Percentiles rank a stretch among this genome's conserved stretches.
phyloP scores from a whole-genome alignment of 257 asterid species.

The Solanum chilense region DNA sequence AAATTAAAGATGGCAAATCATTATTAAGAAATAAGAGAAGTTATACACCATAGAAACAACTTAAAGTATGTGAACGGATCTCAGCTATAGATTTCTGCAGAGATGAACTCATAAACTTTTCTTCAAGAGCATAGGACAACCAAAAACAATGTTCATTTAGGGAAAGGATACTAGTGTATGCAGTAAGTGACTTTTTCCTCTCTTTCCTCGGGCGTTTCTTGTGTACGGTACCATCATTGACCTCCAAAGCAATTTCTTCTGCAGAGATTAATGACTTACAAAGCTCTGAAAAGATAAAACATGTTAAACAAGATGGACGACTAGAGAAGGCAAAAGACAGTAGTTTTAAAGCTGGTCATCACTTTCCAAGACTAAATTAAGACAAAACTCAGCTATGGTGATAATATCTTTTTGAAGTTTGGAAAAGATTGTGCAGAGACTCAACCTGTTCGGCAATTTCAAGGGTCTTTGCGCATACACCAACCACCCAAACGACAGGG shows the following conservation, averaged over 20 bases:
- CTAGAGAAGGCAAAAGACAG: background rate
- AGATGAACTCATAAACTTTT: background rate
- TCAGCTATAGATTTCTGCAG: background rate
- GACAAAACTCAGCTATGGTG: background rate
- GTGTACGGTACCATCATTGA: slow-evolving; percentile 28
- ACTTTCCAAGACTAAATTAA: background rate
- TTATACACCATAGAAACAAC: background rate
- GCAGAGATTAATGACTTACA: slow-evolving; percentile 37
- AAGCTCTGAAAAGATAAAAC: slow-evolving; percentile 48
- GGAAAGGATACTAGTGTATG: slow-evolving; percentile 70
- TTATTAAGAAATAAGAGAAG: background rate
- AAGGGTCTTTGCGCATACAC: background rate
- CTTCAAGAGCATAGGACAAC: background rate
- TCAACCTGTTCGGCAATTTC: background rate
- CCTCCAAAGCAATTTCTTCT: slow-evolving; percentile 30
- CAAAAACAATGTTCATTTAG: background rate
- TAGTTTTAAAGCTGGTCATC: background rate
- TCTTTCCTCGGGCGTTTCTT: slow-evolving; percentile 72
- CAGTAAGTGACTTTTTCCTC: slow-evolving; percentile 43
- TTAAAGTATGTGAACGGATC: background rate
- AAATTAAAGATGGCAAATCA: slow-evolving; percentile 36
- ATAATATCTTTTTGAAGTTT: background rate
- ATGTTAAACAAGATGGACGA: background rate
- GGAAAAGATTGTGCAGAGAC: background rate
- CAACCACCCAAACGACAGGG: background rate